Base-by-base conservation (phyloP, 2,329 filamentous ascomycete genomes). In the Chrysoporthe puriensis region DNA sequence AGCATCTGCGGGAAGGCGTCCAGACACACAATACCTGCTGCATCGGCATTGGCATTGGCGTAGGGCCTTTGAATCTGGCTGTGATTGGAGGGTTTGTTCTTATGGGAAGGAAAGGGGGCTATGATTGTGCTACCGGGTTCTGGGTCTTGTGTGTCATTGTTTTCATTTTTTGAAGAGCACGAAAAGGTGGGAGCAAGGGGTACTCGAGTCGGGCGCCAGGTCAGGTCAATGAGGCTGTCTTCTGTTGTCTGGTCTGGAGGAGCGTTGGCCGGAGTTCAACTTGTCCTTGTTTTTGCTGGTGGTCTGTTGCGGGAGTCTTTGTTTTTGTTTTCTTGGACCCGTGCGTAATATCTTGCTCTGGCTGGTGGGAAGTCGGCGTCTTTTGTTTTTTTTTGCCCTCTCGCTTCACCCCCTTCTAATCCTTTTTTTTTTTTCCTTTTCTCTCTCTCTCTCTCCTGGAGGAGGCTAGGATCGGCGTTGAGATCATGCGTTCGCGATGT, bases 21-120 rank as follows among this genome's bases (percentile, higher is more conserved):
- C 54, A 68, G 52, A 69, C 69, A 70, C 66, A 70, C 66, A 67
- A 68, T 70, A 69, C 66, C 69, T 63, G 60, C 69, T 69, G 69
- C 69, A 70, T 70, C 52, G 69, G 69, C 68, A 61, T 61, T 58
- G 68, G 67, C 65, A 69, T 69, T 69, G 67, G 66, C 65, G 66
- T 67, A 43, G 62, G 68, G 65, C 68, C 62, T 64, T 62, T 62
- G 56, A 64, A 62, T 56, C 58, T 66, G 66, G 58, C 56, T 62
- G 59, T 64, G 63, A 66, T 50, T 66, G 66, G 65, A 65, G 58
- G 66, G 32, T 68, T 48, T 66, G 42, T 18, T 61, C 56, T 56
- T 48, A 59, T 21, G 32, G 14, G 16, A 40, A 18, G 54, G 56
- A 11, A 58, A 58, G 36, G 34, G 57, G 57, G 26, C 26, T 26